Conservation (phyloP, 208 protist species). For the Trypanosomatidae sp. region DNA sequence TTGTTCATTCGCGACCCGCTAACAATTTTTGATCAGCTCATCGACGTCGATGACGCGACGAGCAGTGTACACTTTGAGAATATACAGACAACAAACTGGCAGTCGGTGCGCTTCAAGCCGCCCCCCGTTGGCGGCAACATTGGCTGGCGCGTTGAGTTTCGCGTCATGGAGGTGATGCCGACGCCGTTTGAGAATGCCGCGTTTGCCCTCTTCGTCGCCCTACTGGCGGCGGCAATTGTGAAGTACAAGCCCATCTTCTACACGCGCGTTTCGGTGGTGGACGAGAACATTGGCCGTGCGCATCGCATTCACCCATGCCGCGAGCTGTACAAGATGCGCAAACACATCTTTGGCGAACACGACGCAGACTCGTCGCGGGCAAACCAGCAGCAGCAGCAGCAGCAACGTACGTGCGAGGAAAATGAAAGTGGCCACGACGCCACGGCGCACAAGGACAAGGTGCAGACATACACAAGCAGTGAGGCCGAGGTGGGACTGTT, state of each 20-base stretch:
- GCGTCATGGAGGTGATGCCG: slow-evolving; percentile 91
- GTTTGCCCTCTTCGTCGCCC: slow-evolving; percentile 91
- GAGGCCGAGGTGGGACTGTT: slow-evolving; percentile 66
- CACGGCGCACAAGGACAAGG: too few relatives aligned
- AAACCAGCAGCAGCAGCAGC: too few relatives aligned
- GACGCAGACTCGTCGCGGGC: too few relatives aligned
- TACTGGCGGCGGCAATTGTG: slow-evolving; percentile 93
- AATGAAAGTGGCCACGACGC: too few relatives aligned
- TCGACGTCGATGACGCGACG: slow-evolving; percentile 91
- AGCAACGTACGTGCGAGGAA: too few relatives aligned
- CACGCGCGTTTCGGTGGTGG: slow-evolving; percentile 94
- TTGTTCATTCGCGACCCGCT: slow-evolving; percentile 98
- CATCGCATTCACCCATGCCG: slow-evolving; percentile 81
- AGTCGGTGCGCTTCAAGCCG: slow-evolving; percentile 96
- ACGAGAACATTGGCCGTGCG: slow-evolving; percentile 95
- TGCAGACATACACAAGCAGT: slow-evolving; percentile 18
- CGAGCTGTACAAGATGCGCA: slow-evolving; percentile 93
- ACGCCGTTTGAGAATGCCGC: slow-evolving; percentile 99
- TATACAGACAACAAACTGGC: slow-evolving; percentile 98
- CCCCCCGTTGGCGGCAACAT: slow-evolving; percentile 59
- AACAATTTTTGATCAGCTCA: slow-evolving; percentile 90
- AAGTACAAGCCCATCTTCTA: slow-evolving; percentile 94
- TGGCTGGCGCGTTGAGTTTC: slow-evolving; percentile 97
- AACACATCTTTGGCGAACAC: slow-evolving; percentile 69
- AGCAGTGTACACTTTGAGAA: slow-evolving; percentile 98